phyloP scores from a whole-genome alignment of 768 basidiomycete species.

The Termitomyces sp. region DNA sequence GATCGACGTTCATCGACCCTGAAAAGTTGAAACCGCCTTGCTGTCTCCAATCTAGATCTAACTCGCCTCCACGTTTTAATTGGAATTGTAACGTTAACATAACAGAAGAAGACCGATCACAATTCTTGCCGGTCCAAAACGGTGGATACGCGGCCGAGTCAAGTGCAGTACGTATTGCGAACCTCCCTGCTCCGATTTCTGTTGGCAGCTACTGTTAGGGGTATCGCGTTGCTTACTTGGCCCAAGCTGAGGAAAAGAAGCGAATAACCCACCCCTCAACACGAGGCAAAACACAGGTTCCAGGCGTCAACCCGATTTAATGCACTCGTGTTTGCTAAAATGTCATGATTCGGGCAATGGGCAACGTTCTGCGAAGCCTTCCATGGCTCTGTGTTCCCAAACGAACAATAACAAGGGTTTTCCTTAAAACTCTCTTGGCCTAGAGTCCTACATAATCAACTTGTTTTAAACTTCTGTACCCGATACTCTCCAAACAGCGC shows the following conservation, averaged over 20 bases:
- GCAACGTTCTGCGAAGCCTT: slow-evolving; percentile 25
- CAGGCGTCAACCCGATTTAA: slow-evolving; percentile 29
- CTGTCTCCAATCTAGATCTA: slow-evolving; percentile 17
- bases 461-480: slow-evolving; percentile 16
- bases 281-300: slow-evolving; percentile 30
- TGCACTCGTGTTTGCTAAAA: slow-evolving; percentile 26
- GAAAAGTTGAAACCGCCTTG: slow-evolving; percentile 10
- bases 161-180: slow-evolving; percentile 13
- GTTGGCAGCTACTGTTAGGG: slow-evolving; percentile 5
- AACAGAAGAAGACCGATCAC: slow-evolving; percentile 21
- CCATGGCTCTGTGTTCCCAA: slow-evolving; percentile 18
- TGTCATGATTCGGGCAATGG: slow-evolving; percentile 19
- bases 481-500: slow-evolving; percentile 10
- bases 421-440: slow-evolving; percentile 23
- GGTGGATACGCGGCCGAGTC: slow-evolving; percentile 14
- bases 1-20: slow-evolving; percentile 12
- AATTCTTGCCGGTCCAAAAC: slow-evolving; percentile 10
- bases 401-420: slow-evolving; percentile 35
- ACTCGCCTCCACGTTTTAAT: slow-evolving; percentile 16
- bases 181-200: slow-evolving; percentile 9
- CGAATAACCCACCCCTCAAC: slow-evolving; percentile 20
- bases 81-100: slow-evolving; percentile 10
- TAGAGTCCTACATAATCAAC: slow-evolving; percentile 14
- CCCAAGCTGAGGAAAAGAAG: slow-evolving; percentile 10
- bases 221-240: slow-evolving; percentile 7